Evolutionary conservation across 176 grass and related monocot genomes (phyloP).

Genomic region (Ensete glaucum): DNA sequence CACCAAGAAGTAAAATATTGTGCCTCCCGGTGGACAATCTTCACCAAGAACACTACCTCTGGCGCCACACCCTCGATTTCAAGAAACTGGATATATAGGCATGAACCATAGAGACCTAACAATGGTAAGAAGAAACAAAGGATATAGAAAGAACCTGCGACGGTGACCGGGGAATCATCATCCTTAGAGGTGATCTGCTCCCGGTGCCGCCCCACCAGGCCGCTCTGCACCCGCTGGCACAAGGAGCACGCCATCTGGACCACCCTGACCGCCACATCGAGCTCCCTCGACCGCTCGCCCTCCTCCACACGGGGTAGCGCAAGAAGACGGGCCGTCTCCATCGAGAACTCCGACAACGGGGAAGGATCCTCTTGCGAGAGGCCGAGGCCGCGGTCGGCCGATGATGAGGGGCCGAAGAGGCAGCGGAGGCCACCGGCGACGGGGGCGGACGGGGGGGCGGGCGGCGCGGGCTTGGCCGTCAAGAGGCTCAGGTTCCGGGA

Average conservation of each 20-base stretch:
- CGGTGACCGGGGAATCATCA: constrained; percentile 78
- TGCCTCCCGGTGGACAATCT: too few relatives aligned
- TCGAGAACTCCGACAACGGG: not conserved
- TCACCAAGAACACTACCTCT: too few relatives aligned
- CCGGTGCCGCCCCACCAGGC: constrained; percentile 21
- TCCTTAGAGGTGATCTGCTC: constrained; percentile 53
- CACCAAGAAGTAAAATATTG: too few relatives aligned
- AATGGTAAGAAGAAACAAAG: not conserved
- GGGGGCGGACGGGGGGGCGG: too few relatives aligned
- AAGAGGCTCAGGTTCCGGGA: too few relatives aligned
- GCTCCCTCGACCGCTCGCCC: constrained; percentile 44
- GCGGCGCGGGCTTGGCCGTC: too few relatives aligned
- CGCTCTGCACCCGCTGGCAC: constrained; percentile 77
- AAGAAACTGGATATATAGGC: not conserved
- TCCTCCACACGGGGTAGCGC: constrained; percentile 8
- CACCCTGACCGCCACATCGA: constrained; percentile 70
- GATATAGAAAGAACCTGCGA: constrained; percentile 41
- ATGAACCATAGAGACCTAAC: too few relatives aligned
- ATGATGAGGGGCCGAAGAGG: not conserved
- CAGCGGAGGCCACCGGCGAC: too few relatives aligned
- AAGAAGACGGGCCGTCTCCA: not conserved
- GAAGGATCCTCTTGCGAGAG: too few relatives aligned
- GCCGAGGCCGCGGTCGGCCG: not conserved
- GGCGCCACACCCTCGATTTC: not conserved
- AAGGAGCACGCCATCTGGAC: constrained; percentile 79